Percentiles rank a stretch among this genome's conserved stretches.
Conservation (phyloP, 2,329 filamentous ascomycete species). For the Macrophomina phaseolina region DNA sequence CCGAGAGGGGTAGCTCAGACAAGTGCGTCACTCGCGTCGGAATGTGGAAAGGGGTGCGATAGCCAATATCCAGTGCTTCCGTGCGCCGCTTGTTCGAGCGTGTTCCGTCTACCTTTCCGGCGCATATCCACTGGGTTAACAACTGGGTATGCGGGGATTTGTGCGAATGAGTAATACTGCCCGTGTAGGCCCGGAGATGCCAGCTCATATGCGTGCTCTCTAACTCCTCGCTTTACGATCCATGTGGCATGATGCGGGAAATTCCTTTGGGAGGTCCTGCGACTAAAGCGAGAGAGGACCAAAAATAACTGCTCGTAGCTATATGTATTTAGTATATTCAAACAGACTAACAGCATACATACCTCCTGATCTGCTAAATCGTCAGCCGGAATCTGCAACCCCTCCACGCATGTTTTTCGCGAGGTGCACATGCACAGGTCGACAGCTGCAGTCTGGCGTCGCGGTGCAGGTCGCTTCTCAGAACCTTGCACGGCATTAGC, state of each 20-base stretch:
- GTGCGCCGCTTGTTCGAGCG: neutral
- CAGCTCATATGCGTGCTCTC: neutral
- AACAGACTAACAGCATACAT: neutral
- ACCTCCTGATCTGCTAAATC: neutral
- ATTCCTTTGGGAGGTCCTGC: neutral
- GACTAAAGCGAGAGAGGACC: neutral
- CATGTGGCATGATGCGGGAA: slow-evolving; percentile 12
- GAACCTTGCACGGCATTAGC: slow-evolving; percentile 17
- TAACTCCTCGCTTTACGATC: neutral
- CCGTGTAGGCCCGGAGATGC: neutral
- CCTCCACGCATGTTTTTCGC: neutral
- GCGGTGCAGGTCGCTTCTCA: slow-evolving; percentile 10
- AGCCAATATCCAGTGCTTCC: neutral
- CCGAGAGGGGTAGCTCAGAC: neutral
- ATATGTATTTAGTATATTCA: neutral
- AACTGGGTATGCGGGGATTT: neutral
- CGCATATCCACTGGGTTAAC: too few species aligned
- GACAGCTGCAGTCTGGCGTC: neutral
- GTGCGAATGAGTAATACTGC: neutral
- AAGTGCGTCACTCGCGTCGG: neutral
- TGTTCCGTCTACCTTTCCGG: neutral
- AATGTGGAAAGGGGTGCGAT: neutral
- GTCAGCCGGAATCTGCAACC: neutral
- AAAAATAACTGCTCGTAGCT: neutral
- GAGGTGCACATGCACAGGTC: neutral